Conservation (phyloP, 352 stramenopile species). For the Pythium pyrilobum region DNA sequence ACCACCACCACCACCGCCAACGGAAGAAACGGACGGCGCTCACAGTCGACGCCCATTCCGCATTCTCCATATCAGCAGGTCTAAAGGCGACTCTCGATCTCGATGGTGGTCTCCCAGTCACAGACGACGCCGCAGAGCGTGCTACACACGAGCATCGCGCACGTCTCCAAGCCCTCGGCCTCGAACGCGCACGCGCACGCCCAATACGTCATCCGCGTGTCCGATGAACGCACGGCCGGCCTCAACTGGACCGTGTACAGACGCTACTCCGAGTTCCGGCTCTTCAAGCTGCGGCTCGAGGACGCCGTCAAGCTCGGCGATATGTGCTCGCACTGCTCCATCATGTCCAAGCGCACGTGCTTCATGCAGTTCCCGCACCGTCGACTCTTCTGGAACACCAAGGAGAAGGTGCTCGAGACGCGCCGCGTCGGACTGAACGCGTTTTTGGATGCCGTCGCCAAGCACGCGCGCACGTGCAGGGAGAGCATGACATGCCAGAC, state of each 20-base stretch:
- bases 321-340: conserved; percentile 70
- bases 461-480: conserved; percentile 69
- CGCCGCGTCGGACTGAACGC: conserved; percentile 68
- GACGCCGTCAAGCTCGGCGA: conserved; percentile 54
- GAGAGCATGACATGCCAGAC: conserved; percentile 69
- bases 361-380: conserved; percentile 81
- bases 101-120: conserved; percentile 21
- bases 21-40: too few relatives aligned
- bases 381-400: conserved; percentile 67
- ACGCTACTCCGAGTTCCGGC: conserved; percentile 81
- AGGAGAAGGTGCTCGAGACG: conserved; percentile 65
- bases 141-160: conserved; percentile 75
- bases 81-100: too few relatives aligned
- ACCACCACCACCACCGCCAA: too few relatives aligned
- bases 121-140: conserved; percentile 31
- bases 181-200: conserved; percentile 62
- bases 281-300: conserved; percentile 59
- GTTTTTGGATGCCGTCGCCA: conserved; percentile 73
- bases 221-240: conserved; percentile 60
- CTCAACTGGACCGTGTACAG: conserved; percentile 83
- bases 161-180: conserved; percentile 61
- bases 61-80: too few relatives aligned
- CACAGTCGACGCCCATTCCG: too few relatives aligned
- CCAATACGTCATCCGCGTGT: conserved; percentile 83
- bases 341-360: conserved; percentile 76